phyloP scores from a whole-genome alignment of 805 yeast genomes.

The Saccharomycopsis malanga region DNA sequence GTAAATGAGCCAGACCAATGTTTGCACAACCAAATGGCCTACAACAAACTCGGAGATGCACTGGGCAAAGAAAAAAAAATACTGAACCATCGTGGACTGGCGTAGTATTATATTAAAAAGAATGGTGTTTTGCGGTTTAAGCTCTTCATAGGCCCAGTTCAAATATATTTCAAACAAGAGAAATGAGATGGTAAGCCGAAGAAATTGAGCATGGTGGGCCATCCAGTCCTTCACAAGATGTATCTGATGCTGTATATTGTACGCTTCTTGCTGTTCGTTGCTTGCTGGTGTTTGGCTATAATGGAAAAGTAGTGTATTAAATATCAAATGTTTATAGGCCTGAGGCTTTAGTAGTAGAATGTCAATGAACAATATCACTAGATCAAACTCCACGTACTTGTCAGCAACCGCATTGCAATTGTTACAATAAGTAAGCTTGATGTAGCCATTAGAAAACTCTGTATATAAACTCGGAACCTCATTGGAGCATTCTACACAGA shows the following conservation, averaged over 20 bases:
- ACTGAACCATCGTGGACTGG: slow-evolving; percentile 28
- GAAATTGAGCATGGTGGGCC: slow-evolving; percentile 25
- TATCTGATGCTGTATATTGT: slow-evolving; percentile 2
- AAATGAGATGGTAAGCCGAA: slow-evolving; percentile 54
- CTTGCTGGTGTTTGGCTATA: not conserved
- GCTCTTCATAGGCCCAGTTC: slow-evolving; percentile 85
- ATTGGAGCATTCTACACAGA: slow-evolving; percentile 81
- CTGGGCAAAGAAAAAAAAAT: slow-evolving; percentile 30
- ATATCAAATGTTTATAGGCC: slow-evolving; percentile 82
- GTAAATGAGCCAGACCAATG: slow-evolving; percentile 8
- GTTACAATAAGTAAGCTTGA: slow-evolving; percentile 70
- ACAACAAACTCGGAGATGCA: slow-evolving; percentile 31
- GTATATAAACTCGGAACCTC: slow-evolving; percentile 62
- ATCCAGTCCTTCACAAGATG: slow-evolving; percentile 20
- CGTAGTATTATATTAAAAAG: slow-evolving; percentile 23
- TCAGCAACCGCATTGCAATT: slow-evolving; percentile 73
- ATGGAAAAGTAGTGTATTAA: slow-evolving; percentile 51
- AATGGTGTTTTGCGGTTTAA: slow-evolving; percentile 8
- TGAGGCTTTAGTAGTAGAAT: slow-evolving; percentile 77
- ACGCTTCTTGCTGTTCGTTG: slow-evolving; percentile 23
- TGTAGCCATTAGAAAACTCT: slow-evolving; percentile 67
- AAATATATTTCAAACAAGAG: slow-evolving; percentile 82
- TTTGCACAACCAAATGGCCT: slow-evolving; percentile 32
- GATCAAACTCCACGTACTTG: slow-evolving; percentile 85
- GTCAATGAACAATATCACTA: slow-evolving; percentile 77